Base-by-base conservation (phyloP, 352 stramenopile genomes). In the Globisporangium splendens region DNA sequence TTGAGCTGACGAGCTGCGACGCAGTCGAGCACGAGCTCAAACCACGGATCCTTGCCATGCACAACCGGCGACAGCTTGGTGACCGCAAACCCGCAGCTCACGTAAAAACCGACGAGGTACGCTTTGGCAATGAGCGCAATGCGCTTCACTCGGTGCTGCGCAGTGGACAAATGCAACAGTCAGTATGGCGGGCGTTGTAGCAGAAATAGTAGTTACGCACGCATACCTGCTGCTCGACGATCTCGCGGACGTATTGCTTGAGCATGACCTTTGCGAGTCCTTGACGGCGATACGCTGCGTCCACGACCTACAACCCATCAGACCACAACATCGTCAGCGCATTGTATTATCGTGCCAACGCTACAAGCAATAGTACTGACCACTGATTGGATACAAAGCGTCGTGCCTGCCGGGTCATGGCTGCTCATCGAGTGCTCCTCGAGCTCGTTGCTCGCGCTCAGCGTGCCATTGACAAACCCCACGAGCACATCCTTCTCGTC, bases 381-480 rank as follows among this genome's bases (percentile, higher is more conserved):
- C 3, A 98, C 88, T 35, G 77, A 95, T 73, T 97, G 91, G 71
- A 98, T 95, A 43, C 83, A 94, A 3, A 98, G 73, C 51, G 86
- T 71, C 7, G 63, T 55, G 31, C 90, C 91, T 1, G 61, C 51
- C 6, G 91, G 66, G 52, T 95, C 76, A 64, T 98, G 93, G 31
- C 63, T 59, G 22, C 70, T 73, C 78, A 97, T 95, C 11, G 75
- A 75, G 28, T 91, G 75, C 21, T 91, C 73, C 8, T 71, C 71
- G 42, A 97, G 81, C 13, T 76, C 65, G 6, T 75, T 46, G 46
- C 69, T 79, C 12, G 57, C 47, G 20, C 65, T 75, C 20, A 92
- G 72, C 42, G 90, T 97, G 56, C 73, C 77, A 64, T 90, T 96
- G 55, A 98, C 80, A 69, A 96, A 98, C 6, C 92, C 92, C 18